Percentiles rank a stretch among this genome's conserved stretches.
These are phyloP conservation scores for Eimeria maxima DNA, from an alignment of 169 alveolate species.

Conservation along the genomic window DNA sequence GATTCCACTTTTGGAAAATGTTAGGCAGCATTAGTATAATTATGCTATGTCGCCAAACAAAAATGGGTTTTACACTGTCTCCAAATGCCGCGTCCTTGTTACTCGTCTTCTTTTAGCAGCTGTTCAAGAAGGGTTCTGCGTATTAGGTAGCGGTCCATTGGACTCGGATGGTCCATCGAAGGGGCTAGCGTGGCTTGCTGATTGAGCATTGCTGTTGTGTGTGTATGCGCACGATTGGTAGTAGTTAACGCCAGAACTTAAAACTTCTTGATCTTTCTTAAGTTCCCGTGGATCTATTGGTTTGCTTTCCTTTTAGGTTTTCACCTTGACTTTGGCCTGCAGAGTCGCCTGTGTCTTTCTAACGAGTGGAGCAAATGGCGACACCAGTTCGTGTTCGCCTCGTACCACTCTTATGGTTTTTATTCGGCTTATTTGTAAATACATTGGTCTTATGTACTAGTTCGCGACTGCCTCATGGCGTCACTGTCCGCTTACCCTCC, in stretches of 20 bases:
- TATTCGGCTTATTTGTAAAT: neutral
- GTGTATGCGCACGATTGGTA: neutral
- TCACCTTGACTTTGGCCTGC: neutral
- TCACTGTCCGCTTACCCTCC: neutral
- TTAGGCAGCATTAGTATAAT: neutral
- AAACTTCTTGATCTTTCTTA: neutral
- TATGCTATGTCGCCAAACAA: no score
- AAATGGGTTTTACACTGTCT: neutral
- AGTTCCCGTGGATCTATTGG: neutral
- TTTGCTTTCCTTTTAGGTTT: neutral
- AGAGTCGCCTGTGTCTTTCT: neutral
- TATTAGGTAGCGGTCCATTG: constrained; percentile 12
- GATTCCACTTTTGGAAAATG: neutral
- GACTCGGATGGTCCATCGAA: neutral
- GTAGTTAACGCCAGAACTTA: neutral
- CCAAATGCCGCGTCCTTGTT: neutral
- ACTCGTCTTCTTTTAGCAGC: neutral
- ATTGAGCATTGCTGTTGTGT: neutral
- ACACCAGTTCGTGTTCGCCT: neutral
- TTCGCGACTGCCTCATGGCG: neutral
- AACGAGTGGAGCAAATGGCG: neutral
- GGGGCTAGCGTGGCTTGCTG: neutral
- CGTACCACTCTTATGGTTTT: neutral
- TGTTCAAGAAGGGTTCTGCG: neutral
- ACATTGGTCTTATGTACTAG: neutral